Percentiles rank a stretch among this genome's conserved stretches.
Evolutionary conservation across 1,139 yeast species (phyloP).

Genomic region (Scheffersomyces segobiensis): DNA sequence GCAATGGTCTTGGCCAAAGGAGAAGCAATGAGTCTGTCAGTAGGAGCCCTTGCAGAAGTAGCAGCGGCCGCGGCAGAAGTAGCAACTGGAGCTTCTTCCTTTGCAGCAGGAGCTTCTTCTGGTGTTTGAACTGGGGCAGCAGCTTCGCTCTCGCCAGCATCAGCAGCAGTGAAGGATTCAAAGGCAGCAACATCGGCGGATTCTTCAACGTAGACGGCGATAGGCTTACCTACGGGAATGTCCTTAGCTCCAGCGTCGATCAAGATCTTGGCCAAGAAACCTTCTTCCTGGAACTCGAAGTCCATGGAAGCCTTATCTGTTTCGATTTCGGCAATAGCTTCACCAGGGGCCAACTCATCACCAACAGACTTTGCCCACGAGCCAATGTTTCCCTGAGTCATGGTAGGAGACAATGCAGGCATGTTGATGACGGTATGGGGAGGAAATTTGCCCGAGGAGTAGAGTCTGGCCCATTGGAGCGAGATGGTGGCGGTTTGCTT

Average conservation of each 20-base stretch:
- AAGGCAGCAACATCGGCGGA: constrained; percentile 84
- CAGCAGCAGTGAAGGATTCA: constrained; percentile 78
- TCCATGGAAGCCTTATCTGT: constrained; percentile 99
- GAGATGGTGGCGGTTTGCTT: constrained; percentile 16
- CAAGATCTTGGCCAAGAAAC: constrained; percentile 87
- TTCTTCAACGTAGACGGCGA: constrained; percentile 95
- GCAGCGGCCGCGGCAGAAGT: constrained; percentile 27
- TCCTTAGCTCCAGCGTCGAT: constrained; percentile 87
- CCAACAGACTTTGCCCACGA: constrained; percentile 89
- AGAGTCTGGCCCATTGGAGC: constrained; percentile 38
- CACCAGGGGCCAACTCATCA: constrained; percentile 86
- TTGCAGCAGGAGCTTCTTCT: constrained; percentile 35
- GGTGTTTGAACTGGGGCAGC: constrained; percentile 24
- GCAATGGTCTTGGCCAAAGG: constrained; percentile 95
- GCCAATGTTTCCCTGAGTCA: constrained; percentile 93
- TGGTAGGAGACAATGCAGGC: constrained; percentile 97
- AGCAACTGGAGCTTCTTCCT: constrained; percentile 28
- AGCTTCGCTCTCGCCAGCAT: constrained; percentile 64
- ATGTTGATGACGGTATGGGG: constrained; percentile 72
- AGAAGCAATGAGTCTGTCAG: constrained; percentile 84
- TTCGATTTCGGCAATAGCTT: constrained; percentile 93
- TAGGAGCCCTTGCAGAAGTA: constrained; percentile 18
- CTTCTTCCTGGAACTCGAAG: constrained; percentile 98
- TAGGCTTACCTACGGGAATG: constrained; percentile 90
- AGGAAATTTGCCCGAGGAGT: constrained; percentile 55